A percentile compares a stretch with the other conserved stretches of the same genome.
phyloP scores from a whole-genome alignment of 2,329 filamentous ascomycete genomes.

The Pseudogymnoascus sp. region DNA sequence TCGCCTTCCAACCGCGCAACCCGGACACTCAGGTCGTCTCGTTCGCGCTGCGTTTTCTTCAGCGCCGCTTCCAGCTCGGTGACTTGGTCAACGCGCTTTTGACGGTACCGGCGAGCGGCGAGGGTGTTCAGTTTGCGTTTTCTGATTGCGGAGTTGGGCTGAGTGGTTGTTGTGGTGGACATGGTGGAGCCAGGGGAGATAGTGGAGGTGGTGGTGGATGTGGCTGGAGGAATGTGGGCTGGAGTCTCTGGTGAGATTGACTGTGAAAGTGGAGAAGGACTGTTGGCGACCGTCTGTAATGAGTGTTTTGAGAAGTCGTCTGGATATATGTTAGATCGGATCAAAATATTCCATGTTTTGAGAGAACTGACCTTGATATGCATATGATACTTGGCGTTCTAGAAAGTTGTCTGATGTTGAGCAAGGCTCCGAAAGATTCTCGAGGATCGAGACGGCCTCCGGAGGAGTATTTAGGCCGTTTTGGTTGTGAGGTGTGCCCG shows the following conservation, averaged over 20 bases:
- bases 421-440: background rate
- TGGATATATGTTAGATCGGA: background rate
- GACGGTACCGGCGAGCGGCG: constrained; percentile 63
- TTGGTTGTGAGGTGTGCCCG: background rate
- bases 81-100: constrained; percentile 61
- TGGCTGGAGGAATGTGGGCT: background rate
- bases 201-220: background rate
- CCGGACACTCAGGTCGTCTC: constrained; percentile 54
- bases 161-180: background rate
- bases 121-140: constrained; percentile 63
- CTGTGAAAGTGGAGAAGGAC: background rate
- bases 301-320: background rate
- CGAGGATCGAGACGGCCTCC: background rate
- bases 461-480: background rate
- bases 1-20: constrained; percentile 59
- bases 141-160: constrained; percentile 16
- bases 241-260: background rate
- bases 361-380: constrained; percentile 2
- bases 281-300: background rate
- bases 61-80: constrained; percentile 52
- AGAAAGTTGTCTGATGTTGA: background rate
- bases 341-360: background rate
- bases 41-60: constrained; percentile 48
- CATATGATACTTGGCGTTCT: background rate
- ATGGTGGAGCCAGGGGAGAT: constrained; percentile 1